Conservation (phyloP, 2,329 filamentous ascomycete genomes). For the Thielaviopsis ethacetica region DNA sequence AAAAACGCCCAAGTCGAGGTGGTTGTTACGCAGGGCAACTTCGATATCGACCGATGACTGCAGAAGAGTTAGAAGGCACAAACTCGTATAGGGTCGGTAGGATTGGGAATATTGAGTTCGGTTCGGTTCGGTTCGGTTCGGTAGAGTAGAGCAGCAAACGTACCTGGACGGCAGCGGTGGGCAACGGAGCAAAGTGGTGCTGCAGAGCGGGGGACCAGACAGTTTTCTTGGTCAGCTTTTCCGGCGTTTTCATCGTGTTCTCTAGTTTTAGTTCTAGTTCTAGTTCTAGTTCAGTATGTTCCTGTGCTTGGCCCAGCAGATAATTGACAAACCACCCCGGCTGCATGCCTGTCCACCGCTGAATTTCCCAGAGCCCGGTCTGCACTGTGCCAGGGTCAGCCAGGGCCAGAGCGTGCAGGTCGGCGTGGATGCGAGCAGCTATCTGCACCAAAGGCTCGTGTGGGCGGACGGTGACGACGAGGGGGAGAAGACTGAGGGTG, state of each 20-base stretch:
- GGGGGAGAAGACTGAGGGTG: conserved; percentile 63
- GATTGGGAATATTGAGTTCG: no score
- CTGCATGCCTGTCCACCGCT: conserved; percentile 54
- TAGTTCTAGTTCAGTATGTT: neutral
- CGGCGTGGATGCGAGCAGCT: conserved; percentile 48
- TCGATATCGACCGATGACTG: neutral
- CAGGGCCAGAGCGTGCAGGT: conserved; percentile 45
- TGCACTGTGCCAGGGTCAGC: conserved; percentile 30
- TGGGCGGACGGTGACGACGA: conserved; percentile 33
- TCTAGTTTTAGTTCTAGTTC: neutral
- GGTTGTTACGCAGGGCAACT: neutral
- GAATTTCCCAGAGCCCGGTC: conserved; percentile 54
- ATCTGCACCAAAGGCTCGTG: conserved; percentile 24
- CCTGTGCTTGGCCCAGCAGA: neutral
- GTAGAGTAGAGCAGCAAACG: no score
- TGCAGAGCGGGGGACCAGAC: no score
- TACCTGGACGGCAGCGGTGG: no score
- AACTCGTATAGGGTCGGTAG: neutral
- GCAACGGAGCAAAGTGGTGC: no score
- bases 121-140: no score
- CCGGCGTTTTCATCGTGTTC: neutral
- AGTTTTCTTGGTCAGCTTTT: no score
- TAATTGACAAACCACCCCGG: conserved; percentile 67
- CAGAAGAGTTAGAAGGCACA: neutral
- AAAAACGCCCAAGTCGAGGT: neutral